Percentiles rank a stretch among this genome's conserved stretches.
phyloP scores from a whole-genome alignment of 2,329 filamentous ascomycete genomes.

The Pseudopyricularia javanii region DNA sequence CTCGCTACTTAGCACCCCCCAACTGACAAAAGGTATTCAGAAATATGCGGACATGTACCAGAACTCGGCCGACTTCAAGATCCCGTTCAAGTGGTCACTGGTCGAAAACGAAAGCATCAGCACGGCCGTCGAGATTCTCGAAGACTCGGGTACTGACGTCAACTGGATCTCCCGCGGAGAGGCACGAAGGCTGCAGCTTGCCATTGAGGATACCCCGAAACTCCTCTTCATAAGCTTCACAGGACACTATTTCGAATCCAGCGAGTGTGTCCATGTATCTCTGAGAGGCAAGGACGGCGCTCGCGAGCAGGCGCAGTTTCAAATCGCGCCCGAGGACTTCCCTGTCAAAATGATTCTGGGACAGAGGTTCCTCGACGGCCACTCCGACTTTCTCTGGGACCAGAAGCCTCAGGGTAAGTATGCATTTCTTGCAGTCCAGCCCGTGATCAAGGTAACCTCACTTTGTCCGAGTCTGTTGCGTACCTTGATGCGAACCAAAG shows the following conservation, averaged over 20 bases:
- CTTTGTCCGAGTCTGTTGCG: not conserved
- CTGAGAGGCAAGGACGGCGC: not conserved
- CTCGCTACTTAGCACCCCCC: not conserved
- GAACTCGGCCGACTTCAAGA: not conserved
- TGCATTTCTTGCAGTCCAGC: not conserved
- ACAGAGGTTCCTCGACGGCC: not conserved
- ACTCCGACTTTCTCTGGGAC: not conserved
- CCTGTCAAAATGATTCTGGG: not conserved
- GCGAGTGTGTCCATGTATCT: not conserved
- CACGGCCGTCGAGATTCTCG: not conserved
- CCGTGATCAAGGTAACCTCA: not conserved
- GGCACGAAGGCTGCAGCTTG: not conserved
- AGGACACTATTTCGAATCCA: not conserved
- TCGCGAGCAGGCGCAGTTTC: not conserved
- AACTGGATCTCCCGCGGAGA: not conserved
- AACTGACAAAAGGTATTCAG: not conserved
- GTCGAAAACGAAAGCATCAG: not conserved
- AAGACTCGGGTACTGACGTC: not conserved
- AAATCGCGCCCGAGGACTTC: not conserved
- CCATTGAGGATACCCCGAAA: not conserved
- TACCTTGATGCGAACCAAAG: too few species aligned
- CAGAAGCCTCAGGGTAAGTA: not conserved
- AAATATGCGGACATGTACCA: not conserved
- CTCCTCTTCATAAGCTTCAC: not conserved
- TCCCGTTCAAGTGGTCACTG: not conserved